A percentile compares a stretch with the other conserved stretches of the same genome.
Conservation (phyloP, 2,329 filamentous ascomycete genomes). For the Nannizzia gypsea region DNA sequence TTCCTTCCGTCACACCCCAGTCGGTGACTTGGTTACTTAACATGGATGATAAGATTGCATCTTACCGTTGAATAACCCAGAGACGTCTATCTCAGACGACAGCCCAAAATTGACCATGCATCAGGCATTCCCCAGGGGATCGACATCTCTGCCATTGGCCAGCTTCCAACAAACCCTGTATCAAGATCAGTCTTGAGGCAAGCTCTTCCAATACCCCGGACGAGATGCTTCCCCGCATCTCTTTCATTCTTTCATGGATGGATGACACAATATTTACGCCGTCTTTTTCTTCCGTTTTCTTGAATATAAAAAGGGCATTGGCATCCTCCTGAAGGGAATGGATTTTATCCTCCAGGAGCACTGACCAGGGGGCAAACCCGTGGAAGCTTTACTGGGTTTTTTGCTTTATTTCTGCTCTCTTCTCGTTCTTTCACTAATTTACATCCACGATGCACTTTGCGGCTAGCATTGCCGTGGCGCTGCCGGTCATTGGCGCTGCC, state of each 20-base stretch:
- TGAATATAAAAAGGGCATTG: background rate
- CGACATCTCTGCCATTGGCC: background rate
- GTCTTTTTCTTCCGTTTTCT: background rate
- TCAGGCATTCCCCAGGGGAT: background rate
- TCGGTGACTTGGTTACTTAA: background rate
- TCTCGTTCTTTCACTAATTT: background rate
- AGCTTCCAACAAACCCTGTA: background rate
- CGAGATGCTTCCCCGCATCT: background rate
- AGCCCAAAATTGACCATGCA: background rate
- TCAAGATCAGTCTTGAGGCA: background rate
- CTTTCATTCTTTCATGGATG: background rate
- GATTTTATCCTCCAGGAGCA: background rate
- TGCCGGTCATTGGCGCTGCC: background rate
- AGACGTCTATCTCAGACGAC: background rate
- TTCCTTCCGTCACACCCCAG: background rate
- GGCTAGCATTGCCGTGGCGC: constrained; percentile 5
- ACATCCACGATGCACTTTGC: constrained; percentile 4
- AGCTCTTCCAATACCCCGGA: background rate
- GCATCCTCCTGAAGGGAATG: background rate
- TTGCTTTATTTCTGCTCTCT: background rate
- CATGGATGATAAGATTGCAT: background rate
- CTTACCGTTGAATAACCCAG: background rate
- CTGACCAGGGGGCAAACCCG: background rate
- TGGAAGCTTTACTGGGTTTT: background rate
- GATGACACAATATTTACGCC: background rate